Conservation (phyloP, 75 land plant genomes). For the Pinus taeda region DNA sequence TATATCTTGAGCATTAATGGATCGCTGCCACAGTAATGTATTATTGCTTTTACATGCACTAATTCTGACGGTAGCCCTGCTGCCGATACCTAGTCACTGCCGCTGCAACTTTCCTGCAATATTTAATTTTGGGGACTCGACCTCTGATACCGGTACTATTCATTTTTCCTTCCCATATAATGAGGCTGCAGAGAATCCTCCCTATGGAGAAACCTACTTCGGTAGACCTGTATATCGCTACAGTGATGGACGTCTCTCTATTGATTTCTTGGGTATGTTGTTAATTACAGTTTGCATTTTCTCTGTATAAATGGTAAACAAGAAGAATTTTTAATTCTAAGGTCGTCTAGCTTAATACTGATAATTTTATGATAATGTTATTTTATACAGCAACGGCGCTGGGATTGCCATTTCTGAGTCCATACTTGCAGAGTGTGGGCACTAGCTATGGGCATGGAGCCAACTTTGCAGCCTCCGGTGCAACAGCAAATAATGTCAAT, state of each 20-base stretch:
- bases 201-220: constrained; percentile 29
- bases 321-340: too few relatives aligned
- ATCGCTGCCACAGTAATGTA: too few relatives aligned
- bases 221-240: constrained; percentile 11
- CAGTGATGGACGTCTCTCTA: constrained; percentile 20
- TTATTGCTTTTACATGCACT: too few relatives aligned
- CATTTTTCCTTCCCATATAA: constrained; percentile 17
- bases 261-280: constrained; percentile 16
- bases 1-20: too few relatives aligned
- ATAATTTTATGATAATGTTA: too few relatives aligned
- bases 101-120: constrained; percentile 15
- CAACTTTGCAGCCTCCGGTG: constrained; percentile 66
- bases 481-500: constrained; percentile 19
- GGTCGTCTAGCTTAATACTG: too few relatives aligned
- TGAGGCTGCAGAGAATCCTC: constrained; percentile 12
- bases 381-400: constrained; percentile 37
- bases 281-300: not conserved
- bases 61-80: too few relatives aligned
- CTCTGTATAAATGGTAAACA: too few relatives aligned
- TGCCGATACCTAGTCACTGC: too few relatives aligned
- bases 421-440: constrained; percentile 52
- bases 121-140: constrained; percentile 33
- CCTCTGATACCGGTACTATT: constrained; percentile 23
- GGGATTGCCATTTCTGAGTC: constrained; percentile 43
- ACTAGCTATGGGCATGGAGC: constrained; percentile 59